Evolutionary conservation across 2,329 filamentous ascomycete genomes (phyloP).

Genomic region (Alternaria atra): DNA sequence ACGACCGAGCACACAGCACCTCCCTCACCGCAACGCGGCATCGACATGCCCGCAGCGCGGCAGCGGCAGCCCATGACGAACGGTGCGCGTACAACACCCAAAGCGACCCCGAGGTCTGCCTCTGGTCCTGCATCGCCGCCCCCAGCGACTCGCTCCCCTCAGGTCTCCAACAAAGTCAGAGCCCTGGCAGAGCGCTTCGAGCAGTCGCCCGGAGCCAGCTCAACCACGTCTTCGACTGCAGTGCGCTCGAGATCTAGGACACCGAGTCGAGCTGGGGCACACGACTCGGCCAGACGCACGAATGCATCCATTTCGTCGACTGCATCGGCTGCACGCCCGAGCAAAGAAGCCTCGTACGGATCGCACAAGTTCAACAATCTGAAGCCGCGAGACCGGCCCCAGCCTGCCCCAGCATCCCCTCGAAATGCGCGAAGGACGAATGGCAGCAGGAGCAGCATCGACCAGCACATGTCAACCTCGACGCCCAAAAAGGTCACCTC

Average conservation of each 20-base stretch:
- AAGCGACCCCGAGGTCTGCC: conserved; percentile 38
- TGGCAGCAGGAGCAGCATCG: conserved; percentile 37
- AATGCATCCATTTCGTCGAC: conserved; percentile 38
- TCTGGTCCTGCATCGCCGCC: conserved; percentile 44
- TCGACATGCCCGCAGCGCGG: conserved; percentile 28
- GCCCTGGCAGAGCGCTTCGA: conserved; percentile 51
- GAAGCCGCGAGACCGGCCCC: conserved; percentile 47
- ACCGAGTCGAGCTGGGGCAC: conserved; percentile 22
- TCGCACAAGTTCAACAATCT: conserved; percentile 49
- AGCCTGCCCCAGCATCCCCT: conserved; percentile 44
- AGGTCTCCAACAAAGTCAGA: conserved; percentile 46
- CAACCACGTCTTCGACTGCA: conserved; percentile 28
- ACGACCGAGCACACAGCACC: conserved; percentile 21
- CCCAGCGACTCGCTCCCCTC: conserved; percentile 29
- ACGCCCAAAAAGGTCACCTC: conserved; percentile 37
- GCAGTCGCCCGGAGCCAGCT: conserved; percentile 39
- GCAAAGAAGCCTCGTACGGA: conserved; percentile 45
- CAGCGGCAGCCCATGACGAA: conserved; percentile 41
- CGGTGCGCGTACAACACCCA: conserved; percentile 38
- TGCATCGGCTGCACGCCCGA: conserved; percentile 36
- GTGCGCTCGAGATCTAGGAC: conserved; percentile 34
- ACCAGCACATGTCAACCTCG: conserved; percentile 35
- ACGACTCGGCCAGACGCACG: conserved; percentile 24
- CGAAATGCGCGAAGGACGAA: conserved; percentile 36
- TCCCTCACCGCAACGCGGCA: conserved; percentile 20